Base-by-base conservation (phyloP, 495 filamentous ascomycete genomes). In the Penicillium crystallinum region DNA sequence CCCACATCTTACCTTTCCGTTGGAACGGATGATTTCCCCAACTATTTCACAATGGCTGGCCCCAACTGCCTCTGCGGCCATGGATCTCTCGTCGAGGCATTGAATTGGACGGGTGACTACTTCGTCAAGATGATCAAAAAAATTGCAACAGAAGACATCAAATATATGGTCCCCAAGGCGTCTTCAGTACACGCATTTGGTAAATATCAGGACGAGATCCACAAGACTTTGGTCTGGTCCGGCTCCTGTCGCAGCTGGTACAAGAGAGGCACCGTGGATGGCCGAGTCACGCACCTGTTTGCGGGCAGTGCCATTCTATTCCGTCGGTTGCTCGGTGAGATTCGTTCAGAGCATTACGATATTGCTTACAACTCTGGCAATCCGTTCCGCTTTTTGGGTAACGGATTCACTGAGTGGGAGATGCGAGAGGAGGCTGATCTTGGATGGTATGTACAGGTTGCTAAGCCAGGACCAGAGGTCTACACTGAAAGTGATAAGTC, bases 41-140 rank as follows among this genome's bases (percentile, higher is more conserved):
- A 74, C 34, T 64, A 71, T 22, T 71, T 72, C 44, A 59, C 68
- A 31, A 56, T 65, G 35, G 64, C 61, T 21, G 71, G 71, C 3
- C 71, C 70, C 1, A 71, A 78, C 57, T 61, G 52, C 2, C 64
- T 70, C 5, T 65, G 66, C 1, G 59, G 57, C 6, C 65, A 67
- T 33, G 73, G 72, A 0, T 74, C 73, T 7, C 57, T 77, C 0
- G 67, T 73, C 0, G 58, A 79, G 34, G 71, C 74, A 37, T 67
- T 83, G 12, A 77, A 82, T 52, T 72, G 70, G 62, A 72, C 71
- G 11, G 62, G 59, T 7, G 74, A 77, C 48, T 78, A 56, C 69
- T 84, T 46, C 70, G 77, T 54, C 76, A 84, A 68, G 58, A 70
- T 72, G 68, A 63, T 77, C 31, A 65, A 68, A 42, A 73, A 76